These are phyloP conservation scores for Globisporangium perplexum DNA, from an alignment of 352 stramenopile genomes.

Conservation along the genomic window DNA sequence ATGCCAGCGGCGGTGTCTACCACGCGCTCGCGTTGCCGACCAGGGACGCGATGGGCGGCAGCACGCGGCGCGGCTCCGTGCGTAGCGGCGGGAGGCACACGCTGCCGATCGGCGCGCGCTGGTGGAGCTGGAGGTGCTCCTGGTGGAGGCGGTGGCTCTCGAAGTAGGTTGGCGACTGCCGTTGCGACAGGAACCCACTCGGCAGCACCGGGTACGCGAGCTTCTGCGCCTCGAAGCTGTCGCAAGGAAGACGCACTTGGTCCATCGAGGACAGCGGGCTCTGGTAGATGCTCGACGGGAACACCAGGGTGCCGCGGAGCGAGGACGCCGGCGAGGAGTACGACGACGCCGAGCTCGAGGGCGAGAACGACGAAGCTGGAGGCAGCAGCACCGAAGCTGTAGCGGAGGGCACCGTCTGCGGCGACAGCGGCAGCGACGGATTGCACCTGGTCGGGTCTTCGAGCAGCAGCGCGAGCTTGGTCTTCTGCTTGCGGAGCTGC, in stretches of 20 bases:
- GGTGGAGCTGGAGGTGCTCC: constrained; percentile 16
- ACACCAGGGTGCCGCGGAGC: background rate
- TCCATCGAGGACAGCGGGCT: background rate
- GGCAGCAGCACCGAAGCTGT: background rate
- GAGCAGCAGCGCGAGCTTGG: constrained; percentile 60
- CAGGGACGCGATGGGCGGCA: constrained; percentile 57
- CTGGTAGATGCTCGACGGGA: background rate
- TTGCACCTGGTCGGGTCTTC: constrained; percentile 57
- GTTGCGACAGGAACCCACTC: background rate
- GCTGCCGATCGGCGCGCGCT: background rate
- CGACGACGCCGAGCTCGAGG: background rate
- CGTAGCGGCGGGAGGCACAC: constrained; percentile 30
- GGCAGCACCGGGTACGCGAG: background rate
- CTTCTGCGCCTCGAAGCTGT: background rate
- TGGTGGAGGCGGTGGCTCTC: background rate
- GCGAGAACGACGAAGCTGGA: background rate
- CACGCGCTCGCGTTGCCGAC: constrained; percentile 17
- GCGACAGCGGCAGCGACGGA: constrained; percentile 10
- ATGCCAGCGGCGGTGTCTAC: constrained; percentile 2
- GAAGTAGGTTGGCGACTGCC: background rate
- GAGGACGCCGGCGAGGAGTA: background rate
- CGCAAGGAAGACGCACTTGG: background rate
- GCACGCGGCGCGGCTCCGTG: constrained; percentile 22
- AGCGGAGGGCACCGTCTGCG: constrained; percentile 2
- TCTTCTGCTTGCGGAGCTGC: constrained; percentile 70